Evolutionary conservation across 257 asterid species (phyloP).

Genomic region (Linderniella brevidens): DNA sequence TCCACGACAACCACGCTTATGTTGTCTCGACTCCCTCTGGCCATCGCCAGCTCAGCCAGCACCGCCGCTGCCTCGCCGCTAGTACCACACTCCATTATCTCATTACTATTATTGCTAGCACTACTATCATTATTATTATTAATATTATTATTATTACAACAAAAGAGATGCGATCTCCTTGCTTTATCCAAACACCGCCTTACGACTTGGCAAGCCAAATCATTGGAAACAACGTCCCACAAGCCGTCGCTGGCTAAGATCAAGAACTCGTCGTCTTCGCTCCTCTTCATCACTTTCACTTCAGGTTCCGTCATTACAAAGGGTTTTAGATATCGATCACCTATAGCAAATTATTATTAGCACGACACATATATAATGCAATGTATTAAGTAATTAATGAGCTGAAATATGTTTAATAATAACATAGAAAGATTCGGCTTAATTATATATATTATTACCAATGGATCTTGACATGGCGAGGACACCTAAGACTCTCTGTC

Average conservation of each 20-base stretch:
- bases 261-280: slow-evolving; percentile 29
- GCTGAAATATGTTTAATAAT: too few relatives aligned
- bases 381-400: too few relatives aligned
- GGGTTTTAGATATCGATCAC: slow-evolving; percentile 31
- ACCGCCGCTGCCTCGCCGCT: slow-evolving; percentile 22
- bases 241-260: slow-evolving; percentile 48
- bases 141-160: too few relatives aligned
- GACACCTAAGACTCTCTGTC: slow-evolving; percentile 47
- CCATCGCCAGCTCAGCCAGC: slow-evolving; percentile 37
- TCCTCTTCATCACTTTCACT: slow-evolving; percentile 18
- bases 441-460: slow-evolving; percentile 14
- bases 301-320: slow-evolving; percentile 31
- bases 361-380: too few relatives aligned
- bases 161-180: neutral
- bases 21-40: slow-evolving; percentile 40
- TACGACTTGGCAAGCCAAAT: slow-evolving; percentile 29
- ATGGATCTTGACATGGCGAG: slow-evolving; percentile 51
- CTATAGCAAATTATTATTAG: too few relatives aligned
- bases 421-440: neutral
- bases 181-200: slow-evolving; percentile 23
- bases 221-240: slow-evolving; percentile 47
- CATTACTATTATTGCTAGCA: neutral
- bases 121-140: neutral
- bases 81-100: neutral
- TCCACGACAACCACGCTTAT: slow-evolving; percentile 30